Percentiles rank a stretch among this genome's conserved stretches.
These are phyloP conservation scores for Lachancea cidri DNA, from an alignment of 805 yeast species.

Conservation along the genomic window DNA sequence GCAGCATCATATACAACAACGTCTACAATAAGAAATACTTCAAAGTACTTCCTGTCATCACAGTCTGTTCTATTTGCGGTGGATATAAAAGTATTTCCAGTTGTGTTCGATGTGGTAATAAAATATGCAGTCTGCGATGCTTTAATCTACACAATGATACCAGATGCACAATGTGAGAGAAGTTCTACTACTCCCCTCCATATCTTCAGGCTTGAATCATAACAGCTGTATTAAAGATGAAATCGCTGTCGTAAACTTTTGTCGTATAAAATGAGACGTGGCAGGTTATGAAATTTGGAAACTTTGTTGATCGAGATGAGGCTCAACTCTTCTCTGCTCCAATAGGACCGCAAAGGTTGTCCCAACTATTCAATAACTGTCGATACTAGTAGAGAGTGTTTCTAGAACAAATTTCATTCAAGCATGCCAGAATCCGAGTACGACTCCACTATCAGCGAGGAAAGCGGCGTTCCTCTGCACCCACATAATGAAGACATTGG, in stretches of 20 bases:
- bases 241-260: too few relatives aligned
- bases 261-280: too few relatives aligned
- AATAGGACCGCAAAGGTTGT: too few relatives aligned
- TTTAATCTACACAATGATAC: slow-evolving; percentile 32
- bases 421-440: background rate
- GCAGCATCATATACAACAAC: slow-evolving; percentile 27
- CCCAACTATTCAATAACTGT: too few relatives aligned
- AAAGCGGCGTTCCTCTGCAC: background rate
- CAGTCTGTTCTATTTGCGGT: slow-evolving; percentile 33
- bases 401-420: too few relatives aligned
- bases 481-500: slow-evolving; percentile 6
- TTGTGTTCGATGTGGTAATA: slow-evolving; percentile 30
- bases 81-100: slow-evolving; percentile 30
- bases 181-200: too few relatives aligned
- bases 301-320: too few relatives aligned
- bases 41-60: slow-evolving; percentile 31
- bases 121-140: slow-evolving; percentile 31
- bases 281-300: too few relatives aligned
- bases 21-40: slow-evolving; percentile 31
- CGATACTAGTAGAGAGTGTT: too few relatives aligned
- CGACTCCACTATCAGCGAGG: background rate
- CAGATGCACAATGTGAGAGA: slow-evolving; percentile 26
- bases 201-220: too few relatives aligned
- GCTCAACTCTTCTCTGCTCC: too few relatives aligned
- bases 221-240: too few relatives aligned